A percentile compares a stretch with the other conserved stretches of the same genome.
Conservation (phyloP, 129 eudicot genomes). For the Pseudognaphalium luteoalbum region DNA sequence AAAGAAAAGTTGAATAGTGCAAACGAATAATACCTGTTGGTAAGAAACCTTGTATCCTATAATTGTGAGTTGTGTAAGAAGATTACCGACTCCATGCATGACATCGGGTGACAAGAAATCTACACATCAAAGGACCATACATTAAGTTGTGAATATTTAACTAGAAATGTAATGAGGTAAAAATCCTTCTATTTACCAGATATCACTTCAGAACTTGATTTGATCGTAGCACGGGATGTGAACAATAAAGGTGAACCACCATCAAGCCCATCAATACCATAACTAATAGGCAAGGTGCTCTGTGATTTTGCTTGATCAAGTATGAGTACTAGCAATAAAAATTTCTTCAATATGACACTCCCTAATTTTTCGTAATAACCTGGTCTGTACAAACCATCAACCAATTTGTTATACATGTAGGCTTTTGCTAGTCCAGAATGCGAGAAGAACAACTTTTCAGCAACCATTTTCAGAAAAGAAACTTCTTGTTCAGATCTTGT, state of each 20-base stretch:
- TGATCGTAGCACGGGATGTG: conserved; percentile 55
- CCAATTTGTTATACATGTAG: conserved; percentile 77
- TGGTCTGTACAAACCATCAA: conserved; percentile 92
- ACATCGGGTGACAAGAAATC: conserved; percentile 86
- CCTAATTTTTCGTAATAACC: conserved; percentile 94
- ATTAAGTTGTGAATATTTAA: neutral
- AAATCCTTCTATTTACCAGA: conserved; percentile 43
- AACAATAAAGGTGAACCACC: conserved; percentile 96
- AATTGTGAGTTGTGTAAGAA: conserved; percentile 74
- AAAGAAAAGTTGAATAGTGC: neutral
- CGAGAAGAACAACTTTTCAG: conserved; percentile 80
- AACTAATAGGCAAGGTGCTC: conserved; percentile 73
- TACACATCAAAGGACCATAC: conserved; percentile 34
- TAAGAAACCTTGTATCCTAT: conserved; percentile 85
- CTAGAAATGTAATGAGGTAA: conserved; percentile 1
- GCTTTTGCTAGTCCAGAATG: conserved; percentile 79
- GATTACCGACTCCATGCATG: conserved; percentile 99
- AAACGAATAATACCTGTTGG: conserved; percentile 57
- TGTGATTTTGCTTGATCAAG: conserved; percentile 86
- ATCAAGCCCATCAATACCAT: conserved; percentile 97
- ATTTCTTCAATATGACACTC: conserved; percentile 75
- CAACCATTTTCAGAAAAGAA: conserved; percentile 75
- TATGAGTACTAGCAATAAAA: conserved; percentile 73
- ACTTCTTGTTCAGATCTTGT: conserved; percentile 65
- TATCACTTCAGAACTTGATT: conserved; percentile 74